Conservation (phyloP, 768 basidiomycete species). For the Candolleomyces aberdarensis region DNA sequence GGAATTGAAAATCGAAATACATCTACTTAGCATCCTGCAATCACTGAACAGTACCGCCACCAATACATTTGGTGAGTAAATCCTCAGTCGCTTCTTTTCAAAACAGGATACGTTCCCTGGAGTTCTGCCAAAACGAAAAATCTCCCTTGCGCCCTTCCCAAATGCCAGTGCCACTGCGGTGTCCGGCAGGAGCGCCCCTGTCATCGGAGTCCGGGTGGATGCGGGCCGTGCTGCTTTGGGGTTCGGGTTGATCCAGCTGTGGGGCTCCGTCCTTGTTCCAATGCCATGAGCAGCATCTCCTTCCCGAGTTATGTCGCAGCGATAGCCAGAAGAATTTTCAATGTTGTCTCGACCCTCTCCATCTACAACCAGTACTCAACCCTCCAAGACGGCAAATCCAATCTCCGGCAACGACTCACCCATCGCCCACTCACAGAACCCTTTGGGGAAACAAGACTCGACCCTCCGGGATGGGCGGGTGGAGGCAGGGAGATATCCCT, state of each 20-base stretch:
- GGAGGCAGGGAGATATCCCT: background rate
- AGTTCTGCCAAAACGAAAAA: no score
- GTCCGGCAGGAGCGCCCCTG: background rate
- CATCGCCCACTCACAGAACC: background rate
- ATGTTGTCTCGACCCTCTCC: slow-evolving; percentile 66
- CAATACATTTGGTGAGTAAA: no score
- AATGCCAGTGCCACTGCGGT: no score
- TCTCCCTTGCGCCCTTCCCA: no score
- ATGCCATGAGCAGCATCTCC: slow-evolving; percentile 39
- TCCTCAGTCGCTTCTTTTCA: no score
- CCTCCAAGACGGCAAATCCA: slow-evolving; percentile 19
- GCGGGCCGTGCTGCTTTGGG: background rate
- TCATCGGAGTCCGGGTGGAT: background rate
- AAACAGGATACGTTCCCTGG: no score
- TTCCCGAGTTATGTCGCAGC: slow-evolving; percentile 60
- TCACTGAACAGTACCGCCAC: no score
- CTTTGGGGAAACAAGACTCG: background rate
- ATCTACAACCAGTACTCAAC: slow-evolving; percentile 63
- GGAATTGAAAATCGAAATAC: no score
- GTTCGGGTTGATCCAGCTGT: background rate
- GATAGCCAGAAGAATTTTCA: slow-evolving; percentile 62
- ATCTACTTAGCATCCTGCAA: no score
- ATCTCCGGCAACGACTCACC: slow-evolving; percentile 1
- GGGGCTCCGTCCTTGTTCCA: slow-evolving; percentile 3
- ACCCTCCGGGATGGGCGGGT: background rate